A percentile compares a stretch with the other conserved stretches of the same genome.
phyloP scores from a whole-genome alignment of 441 rosid species.

The Capsella rubella region DNA sequence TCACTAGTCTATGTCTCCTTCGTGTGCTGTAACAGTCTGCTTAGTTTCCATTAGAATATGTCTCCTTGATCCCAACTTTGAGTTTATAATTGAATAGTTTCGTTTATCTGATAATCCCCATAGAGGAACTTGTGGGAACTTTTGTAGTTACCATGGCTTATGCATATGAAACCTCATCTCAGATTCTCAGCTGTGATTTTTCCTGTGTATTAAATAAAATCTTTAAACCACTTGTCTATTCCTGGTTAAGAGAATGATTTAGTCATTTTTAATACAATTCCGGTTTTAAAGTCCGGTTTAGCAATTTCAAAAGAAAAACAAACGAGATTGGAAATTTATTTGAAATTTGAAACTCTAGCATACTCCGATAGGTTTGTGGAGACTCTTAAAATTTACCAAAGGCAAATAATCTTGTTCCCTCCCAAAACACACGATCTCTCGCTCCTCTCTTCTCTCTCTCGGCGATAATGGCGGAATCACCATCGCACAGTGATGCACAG shows the following conservation, averaged over 20 bases:
- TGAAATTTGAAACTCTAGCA: background rate
- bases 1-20: background rate
- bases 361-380: background rate
- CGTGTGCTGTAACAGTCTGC: constrained; percentile 5
- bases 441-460: constrained; percentile 27
- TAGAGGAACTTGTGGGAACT: background rate
- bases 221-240: no score
- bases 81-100: background rate
- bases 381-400: background rate
- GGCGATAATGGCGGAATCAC: constrained; percentile 61
- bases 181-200: background rate
- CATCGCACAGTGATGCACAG: constrained; percentile 46
- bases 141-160: background rate
- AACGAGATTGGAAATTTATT: background rate
- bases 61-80: constrained; percentile 12
- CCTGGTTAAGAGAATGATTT: background rate
- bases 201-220: background rate
- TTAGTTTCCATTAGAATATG: background rate
- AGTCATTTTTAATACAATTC: background rate
- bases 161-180: background rate
- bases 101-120: background rate
- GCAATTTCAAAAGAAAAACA: background rate
- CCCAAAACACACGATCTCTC: background rate
- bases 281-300: no score
- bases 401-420: background rate